Base-by-base conservation (phyloP, 306 rosid genomes). In the Spatholobus suberectus region DNA sequence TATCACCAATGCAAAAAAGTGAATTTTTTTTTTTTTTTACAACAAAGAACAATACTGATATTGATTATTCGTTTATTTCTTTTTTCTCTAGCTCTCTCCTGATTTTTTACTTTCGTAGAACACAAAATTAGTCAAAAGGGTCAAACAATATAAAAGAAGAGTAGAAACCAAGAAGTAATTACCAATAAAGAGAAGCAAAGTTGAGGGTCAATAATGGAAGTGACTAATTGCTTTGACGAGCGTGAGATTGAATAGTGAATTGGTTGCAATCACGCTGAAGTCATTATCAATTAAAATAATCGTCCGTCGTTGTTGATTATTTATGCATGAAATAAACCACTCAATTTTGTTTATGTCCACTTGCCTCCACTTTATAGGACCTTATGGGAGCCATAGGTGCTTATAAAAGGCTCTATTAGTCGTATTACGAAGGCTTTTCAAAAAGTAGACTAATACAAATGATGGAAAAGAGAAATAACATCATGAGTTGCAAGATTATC, bases 221-320 rank as follows among this genome's bases (percentile, higher is more conserved):
- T 9, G 75, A 61, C 7, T 61, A 40, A 24, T 77, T 17, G 73
- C 75, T 62, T 81, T 18, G 41, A 67, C n/a, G 11, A 74, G 91
- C 91, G 82, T 84, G 90, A 75, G 78, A 61, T 46, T 82, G 81
- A 84, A 82, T 76, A 89, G 87, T 76, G 49, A 38, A 78, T 41
- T 62, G 23, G 52, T 58, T 49, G 76, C 23, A 81, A 78, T 35
- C 71, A 70, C n/a, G 62, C 43, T 80, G 72, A 49, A 76, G 79
- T 75, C 66, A 26, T 61, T 44, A 84, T 79, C 43, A 84, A 74
- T 44, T 79, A 84, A 74, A 66, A 66, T 44, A 67, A 85, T 79
- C 7, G 15, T 51, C 2, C 24, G 46, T 76, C 65, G 20, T 71
- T 51, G 73, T 4, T 79, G 17, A 59, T 62, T 59, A 62, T 83